Conservation (phyloP, 2,329 filamentous ascomycete species). For the Cryphonectria carpinicola region DNA sequence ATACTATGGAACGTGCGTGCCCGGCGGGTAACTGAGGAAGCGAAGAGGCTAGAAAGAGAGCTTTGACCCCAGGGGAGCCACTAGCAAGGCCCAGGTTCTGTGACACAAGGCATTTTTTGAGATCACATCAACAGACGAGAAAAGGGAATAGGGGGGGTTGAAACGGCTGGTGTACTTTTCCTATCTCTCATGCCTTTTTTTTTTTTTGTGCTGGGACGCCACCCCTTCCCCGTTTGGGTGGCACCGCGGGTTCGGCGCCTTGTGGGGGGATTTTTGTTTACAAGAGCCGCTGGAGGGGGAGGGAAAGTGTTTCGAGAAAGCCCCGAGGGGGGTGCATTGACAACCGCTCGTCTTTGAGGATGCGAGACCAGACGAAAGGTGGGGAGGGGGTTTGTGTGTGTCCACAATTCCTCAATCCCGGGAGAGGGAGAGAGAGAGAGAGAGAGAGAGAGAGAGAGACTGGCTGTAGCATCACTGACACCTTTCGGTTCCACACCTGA, state of each 20-base stretch:
- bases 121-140: neutral
- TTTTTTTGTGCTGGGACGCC: neutral
- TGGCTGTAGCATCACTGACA: neutral
- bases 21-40: neutral
- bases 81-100: neutral
- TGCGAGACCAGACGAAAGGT: constrained; percentile 1
- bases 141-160: constrained; percentile 18
- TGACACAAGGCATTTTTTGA: neutral
- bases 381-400: too few relatives aligned
- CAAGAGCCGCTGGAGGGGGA: neutral
- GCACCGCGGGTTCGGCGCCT: constrained; percentile 15
- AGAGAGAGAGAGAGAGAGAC: neutral
- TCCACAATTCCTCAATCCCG: neutral
- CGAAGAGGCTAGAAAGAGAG: neutral
- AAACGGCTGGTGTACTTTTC: constrained; percentile 7
- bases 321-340: neutral
- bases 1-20: neutral
- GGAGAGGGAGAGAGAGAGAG: neutral
- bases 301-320: constrained; percentile 11
- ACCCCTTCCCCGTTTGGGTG: constrained; percentile 7
- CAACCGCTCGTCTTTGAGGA: neutral
- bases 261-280: constrained; percentile 13
- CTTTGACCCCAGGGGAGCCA: neutral
- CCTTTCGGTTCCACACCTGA: neutral
- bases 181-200: neutral